phyloP scores from a whole-genome alignment of 495 filamentous ascomycete genomes.

The Hyaloscypha variabilis region DNA sequence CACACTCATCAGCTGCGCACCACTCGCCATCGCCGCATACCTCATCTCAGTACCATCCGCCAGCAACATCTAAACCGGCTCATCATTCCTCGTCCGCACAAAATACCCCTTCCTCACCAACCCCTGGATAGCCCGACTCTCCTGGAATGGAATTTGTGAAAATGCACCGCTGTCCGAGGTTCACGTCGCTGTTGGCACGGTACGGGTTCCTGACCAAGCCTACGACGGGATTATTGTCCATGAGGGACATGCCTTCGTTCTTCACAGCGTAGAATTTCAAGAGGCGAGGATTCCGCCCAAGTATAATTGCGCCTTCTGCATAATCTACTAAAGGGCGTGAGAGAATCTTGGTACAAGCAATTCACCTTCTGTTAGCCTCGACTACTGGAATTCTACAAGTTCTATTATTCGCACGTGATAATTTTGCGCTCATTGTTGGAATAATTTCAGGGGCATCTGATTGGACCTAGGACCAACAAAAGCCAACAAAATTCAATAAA shows the following conservation, averaged over 20 bases:
- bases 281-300: too few species aligned
- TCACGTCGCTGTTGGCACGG: constrained; percentile 25
- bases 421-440: too few species aligned
- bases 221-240: constrained; percentile 34
- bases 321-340: too few species aligned
- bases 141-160: constrained; percentile 37
- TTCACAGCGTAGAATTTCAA: constrained; percentile 26
- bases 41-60: constrained; percentile 22
- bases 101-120: constrained; percentile 37
- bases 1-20: constrained; percentile 28
- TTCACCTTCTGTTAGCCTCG: too few species aligned
- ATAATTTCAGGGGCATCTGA: too few species aligned
- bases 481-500: too few species aligned
- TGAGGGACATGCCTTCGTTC: constrained; percentile 31
- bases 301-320: too few species aligned
- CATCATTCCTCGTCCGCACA: constrained; percentile 35
- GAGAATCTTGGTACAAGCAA: too few species aligned
- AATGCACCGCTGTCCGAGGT: constrained; percentile 33
- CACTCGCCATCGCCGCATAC: constrained; percentile 25
- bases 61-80: constrained; percentile 31
- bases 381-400: too few species aligned
- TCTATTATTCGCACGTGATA: too few species aligned
- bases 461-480: too few species aligned
- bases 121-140: constrained; percentile 30
- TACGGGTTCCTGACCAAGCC: constrained; percentile 31